Evolutionary conservation across 257 asterid genomes (phyloP).

Genomic region (Capsicum baccatum): DNA sequence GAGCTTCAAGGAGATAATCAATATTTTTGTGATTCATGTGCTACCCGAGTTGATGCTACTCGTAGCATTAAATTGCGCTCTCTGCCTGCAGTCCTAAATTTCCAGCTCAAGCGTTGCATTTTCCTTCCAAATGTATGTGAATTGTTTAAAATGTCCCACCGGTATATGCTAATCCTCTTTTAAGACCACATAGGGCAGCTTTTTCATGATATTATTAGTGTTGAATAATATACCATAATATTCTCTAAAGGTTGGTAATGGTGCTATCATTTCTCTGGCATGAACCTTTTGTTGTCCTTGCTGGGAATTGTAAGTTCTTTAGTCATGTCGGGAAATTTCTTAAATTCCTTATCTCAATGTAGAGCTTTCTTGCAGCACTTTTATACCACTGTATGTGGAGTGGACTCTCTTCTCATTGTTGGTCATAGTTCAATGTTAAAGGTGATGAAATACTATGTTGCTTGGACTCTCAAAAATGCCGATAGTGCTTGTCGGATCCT

Average conservation of each 20-base stretch:
- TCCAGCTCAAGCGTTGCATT: constrained; percentile 98
- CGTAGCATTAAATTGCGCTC: constrained; percentile 95
- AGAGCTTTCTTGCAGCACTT: background rate
- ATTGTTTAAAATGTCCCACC: constrained; percentile 30
- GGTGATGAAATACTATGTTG: no score
- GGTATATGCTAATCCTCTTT: constrained; percentile 29
- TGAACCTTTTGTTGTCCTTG: background rate
- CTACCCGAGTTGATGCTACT: constrained; percentile 88
- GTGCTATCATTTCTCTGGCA: background rate
- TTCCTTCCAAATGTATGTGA: constrained; percentile 89
- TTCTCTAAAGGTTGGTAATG: constrained; percentile 20
- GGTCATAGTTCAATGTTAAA: constrained; percentile 23
- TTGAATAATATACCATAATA: constrained; percentile 6
- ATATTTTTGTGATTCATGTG: constrained; percentile 83
- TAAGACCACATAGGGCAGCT: background rate
- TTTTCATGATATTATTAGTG: background rate
- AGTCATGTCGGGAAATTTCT: constrained; percentile 9
- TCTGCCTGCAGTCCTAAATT: constrained; percentile 83
- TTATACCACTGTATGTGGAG: constrained; percentile 21
- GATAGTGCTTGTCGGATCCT: no score
- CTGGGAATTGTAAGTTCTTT: constrained; percentile 17
- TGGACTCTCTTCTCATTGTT: constrained; percentile 13
- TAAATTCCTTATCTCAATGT: background rate
- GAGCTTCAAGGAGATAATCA: constrained; percentile 98
- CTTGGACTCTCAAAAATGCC: no score